Conservation (phyloP, 2,329 filamentous ascomycete species). For the Aspergillus phoenicis region DNA sequence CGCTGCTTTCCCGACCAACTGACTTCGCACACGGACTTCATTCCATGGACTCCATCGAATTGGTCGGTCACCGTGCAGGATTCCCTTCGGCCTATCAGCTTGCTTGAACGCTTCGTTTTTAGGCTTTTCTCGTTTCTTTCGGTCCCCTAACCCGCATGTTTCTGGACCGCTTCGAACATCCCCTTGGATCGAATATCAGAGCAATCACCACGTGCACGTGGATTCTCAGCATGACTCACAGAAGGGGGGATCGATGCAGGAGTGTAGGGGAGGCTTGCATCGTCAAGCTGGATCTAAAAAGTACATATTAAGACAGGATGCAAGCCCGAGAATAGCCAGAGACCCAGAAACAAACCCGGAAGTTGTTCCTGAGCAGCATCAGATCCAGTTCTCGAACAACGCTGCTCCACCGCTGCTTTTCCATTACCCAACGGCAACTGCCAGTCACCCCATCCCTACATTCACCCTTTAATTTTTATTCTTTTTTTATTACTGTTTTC, state of each 20-base stretch:
- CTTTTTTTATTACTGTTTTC: constrained; percentile 1
- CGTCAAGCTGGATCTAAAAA: neutral
- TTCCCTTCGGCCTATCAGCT: neutral
- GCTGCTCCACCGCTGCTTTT: constrained; percentile 9
- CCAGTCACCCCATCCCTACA: constrained; percentile 20
- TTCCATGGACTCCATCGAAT: neutral
- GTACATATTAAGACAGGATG: neutral
- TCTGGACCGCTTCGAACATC: neutral
- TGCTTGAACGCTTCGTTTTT: neutral
- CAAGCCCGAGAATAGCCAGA: neutral
- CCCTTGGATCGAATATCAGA: constrained; percentile 4
- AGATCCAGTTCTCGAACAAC: neutral
- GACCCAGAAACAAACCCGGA: neutral
- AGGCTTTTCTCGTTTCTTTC: neutral
- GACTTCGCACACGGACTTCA: neutral
- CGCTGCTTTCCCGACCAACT: neutral
- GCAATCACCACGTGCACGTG: neutral
- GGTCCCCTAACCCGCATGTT: neutral
- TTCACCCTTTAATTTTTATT: constrained; percentile 12
- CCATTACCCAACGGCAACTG: constrained; percentile 22
- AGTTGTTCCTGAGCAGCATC: neutral
- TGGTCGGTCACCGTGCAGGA: too few relatives aligned
- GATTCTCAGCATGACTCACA: constrained; percentile 2
- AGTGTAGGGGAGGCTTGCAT: neutral
- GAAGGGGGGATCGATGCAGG: neutral